Conservation (phyloP, 2,329 filamentous ascomycete genomes). For the Ilyonectria mors-panacis region DNA sequence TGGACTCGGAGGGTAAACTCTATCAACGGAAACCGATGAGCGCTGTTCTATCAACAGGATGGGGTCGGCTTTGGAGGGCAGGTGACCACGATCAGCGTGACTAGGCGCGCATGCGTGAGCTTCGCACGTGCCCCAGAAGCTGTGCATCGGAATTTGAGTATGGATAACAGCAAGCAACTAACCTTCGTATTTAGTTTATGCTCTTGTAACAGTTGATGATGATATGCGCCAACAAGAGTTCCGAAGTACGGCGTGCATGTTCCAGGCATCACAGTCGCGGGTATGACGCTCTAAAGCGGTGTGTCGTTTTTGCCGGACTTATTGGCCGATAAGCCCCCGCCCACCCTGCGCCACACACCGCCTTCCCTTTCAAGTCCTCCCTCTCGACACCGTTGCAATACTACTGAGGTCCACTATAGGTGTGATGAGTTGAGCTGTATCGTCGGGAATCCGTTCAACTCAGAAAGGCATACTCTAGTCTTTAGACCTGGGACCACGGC, state of each 20-base stretch:
- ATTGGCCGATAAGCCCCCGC: conserved; percentile 35
- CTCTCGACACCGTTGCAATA: conserved; percentile 47
- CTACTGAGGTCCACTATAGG: conserved; percentile 20
- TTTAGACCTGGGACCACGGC: not conserved
- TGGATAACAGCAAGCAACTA: not conserved
- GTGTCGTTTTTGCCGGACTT: conserved; percentile 45
- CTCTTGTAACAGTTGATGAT: not conserved
- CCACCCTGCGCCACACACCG: conserved; percentile 40
- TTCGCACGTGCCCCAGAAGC: conserved; percentile 15
- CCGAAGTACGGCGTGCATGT: conserved; percentile 14
- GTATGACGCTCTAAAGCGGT: conserved; percentile 50
- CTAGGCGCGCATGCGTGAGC: conserved; percentile 40
- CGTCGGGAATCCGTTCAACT: conserved; percentile 4
- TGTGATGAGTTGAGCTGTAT: conserved; percentile 12
- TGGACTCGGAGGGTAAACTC: not conserved
- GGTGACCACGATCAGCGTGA: conserved; percentile 46
- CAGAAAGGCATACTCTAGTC: not conserved
- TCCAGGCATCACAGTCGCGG: conserved; percentile 44
- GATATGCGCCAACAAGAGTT: not conserved
- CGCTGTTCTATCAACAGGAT: not conserved
- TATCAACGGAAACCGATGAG: conserved; percentile 1
- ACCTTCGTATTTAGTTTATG: not conserved
- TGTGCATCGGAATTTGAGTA: not conserved
- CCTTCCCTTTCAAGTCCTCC: conserved; percentile 40
- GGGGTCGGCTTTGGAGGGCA: conserved; percentile 17